A percentile compares a stretch with the other conserved stretches of the same genome.
phyloP scores from a whole-genome alignment of 305 asterid species.

The Fraxinus velutina region DNA sequence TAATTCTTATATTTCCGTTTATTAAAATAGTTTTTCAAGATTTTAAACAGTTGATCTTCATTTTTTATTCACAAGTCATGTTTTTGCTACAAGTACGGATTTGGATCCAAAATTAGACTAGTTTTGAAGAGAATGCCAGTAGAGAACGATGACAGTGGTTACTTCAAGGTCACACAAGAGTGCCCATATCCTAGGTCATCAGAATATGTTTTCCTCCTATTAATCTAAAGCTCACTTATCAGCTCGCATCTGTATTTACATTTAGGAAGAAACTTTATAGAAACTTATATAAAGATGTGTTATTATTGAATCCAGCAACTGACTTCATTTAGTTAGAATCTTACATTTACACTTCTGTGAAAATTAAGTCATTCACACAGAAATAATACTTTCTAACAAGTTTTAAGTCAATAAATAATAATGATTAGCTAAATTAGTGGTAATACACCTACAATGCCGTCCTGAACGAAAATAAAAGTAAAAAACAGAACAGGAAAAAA shows the following conservation, averaged over 20 bases:
- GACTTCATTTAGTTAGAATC: neutral
- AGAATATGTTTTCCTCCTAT: neutral
- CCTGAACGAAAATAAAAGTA: neutral
- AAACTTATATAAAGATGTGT: neutral
- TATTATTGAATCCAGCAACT: neutral
- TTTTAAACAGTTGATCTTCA: neutral
- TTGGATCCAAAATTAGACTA: constrained; percentile 4
- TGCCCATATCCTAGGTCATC: neutral
- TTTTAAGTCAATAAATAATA: neutral
- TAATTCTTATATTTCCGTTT: neutral
- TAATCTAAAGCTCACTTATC: neutral
- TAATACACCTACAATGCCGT: neutral
- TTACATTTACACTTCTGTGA: neutral
- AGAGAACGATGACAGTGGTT: neutral
- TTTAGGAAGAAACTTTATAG: neutral
- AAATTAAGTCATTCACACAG: neutral
- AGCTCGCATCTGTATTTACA: neutral
- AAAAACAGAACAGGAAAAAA: neutral
- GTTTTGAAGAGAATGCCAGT: neutral
- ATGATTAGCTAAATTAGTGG: neutral
- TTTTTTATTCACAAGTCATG: neutral
- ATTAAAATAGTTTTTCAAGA: neutral
- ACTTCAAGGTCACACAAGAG: neutral
- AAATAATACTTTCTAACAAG: neutral
- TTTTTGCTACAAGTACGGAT: neutral